A percentile compares a stretch with the other conserved stretches of the same genome.
phyloP scores from a whole-genome alignment of 2,329 filamentous ascomycete species.

The Fusarium robinianum region DNA sequence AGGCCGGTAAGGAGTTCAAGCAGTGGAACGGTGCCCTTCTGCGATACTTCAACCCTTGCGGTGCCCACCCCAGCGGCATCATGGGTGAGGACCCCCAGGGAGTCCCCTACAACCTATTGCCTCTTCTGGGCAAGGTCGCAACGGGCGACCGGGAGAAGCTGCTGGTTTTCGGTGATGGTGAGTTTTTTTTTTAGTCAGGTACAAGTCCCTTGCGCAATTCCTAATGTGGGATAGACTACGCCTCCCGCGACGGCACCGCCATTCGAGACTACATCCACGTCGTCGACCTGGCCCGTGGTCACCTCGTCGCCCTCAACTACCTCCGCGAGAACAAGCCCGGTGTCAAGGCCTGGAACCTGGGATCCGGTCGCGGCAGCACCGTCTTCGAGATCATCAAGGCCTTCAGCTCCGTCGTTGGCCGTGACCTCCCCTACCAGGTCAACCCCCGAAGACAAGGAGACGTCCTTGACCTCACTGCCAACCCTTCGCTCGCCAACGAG shows the following conservation, averaged over 20 bases:
- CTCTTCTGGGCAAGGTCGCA: slow-evolving; percentile 91
- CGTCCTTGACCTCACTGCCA: slow-evolving; percentile 92
- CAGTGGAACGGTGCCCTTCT: slow-evolving; percentile 93
- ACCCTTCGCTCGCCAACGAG: slow-evolving; percentile 81
- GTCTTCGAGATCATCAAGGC: slow-evolving; percentile 98
- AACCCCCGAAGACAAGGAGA: slow-evolving; percentile 82
- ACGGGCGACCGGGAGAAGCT: slow-evolving; percentile 94
- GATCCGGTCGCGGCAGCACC: slow-evolving; percentile 91
- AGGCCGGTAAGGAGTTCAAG: slow-evolving; percentile 74
- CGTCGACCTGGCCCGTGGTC: slow-evolving; percentile 83
- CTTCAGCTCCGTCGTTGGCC: slow-evolving; percentile 85
- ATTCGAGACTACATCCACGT: slow-evolving; percentile 99
- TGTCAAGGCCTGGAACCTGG: slow-evolving; percentile 94
- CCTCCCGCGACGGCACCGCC: slow-evolving; percentile 85
- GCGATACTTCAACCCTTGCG: slow-evolving; percentile 97
- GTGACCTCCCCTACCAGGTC: slow-evolving; percentile 84
- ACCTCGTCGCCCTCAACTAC: slow-evolving; percentile 88
- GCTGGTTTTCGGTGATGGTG: slow-evolving; percentile 90
- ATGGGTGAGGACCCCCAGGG: slow-evolving; percentile 99
- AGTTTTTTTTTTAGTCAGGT: slow-evolving; percentile 37
- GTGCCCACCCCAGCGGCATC: slow-evolving; percentile 90
- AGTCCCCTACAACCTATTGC: slow-evolving; percentile 93
- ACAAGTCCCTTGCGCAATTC: neutral
- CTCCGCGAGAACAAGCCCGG: slow-evolving; percentile 83
- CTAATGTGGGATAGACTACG: slow-evolving; percentile 69